Percentiles rank a stretch among this genome's conserved stretches.
Evolutionary conservation across 495 filamentous ascomycete genomes (phyloP).

Genomic region (Clohesyomyces aquaticus): DNA sequence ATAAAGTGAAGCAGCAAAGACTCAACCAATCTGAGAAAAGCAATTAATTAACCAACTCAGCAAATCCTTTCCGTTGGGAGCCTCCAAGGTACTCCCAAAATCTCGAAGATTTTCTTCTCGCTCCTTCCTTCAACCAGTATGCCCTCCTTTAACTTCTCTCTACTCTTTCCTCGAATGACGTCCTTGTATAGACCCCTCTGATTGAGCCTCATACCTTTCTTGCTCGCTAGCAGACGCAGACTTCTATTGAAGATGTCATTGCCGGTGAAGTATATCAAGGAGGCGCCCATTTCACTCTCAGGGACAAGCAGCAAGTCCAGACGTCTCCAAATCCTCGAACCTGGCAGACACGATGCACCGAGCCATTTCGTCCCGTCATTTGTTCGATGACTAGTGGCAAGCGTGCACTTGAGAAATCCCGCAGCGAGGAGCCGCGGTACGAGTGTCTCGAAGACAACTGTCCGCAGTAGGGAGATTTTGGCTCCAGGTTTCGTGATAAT

Average conservation of each 20-base stretch:
- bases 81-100: conserved; percentile 86
- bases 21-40: too few relatives aligned
- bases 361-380: conserved; percentile 76
- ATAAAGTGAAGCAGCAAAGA: too few relatives aligned
- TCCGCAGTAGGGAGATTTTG: conserved; percentile 60
- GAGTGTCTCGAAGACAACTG: conserved; percentile 65
- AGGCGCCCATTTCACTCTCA: conserved; percentile 78
- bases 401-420: conserved; percentile 63
- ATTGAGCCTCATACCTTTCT: conserved; percentile 84
- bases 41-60: too few relatives aligned
- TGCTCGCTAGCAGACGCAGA: conserved; percentile 78
- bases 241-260: conserved; percentile 97
- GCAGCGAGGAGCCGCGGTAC: conserved; percentile 62
- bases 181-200: conserved; percentile 80
- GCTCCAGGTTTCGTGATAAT: conserved; percentile 77
- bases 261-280: conserved; percentile 92
- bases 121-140: conserved; percentile 73
- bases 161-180: conserved; percentile 63
- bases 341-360: conserved; percentile 74
- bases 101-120: conserved; percentile 84
- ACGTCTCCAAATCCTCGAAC: conserved; percentile 64
- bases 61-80: conserved; percentile 41
- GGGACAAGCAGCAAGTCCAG: conserved; percentile 90
- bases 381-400: conserved; percentile 53
- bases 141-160: conserved; percentile 71